phyloP scores from a whole-genome alignment of 108 stramenopile genomes.

The Fragilariopsis cylindrus region DNA sequence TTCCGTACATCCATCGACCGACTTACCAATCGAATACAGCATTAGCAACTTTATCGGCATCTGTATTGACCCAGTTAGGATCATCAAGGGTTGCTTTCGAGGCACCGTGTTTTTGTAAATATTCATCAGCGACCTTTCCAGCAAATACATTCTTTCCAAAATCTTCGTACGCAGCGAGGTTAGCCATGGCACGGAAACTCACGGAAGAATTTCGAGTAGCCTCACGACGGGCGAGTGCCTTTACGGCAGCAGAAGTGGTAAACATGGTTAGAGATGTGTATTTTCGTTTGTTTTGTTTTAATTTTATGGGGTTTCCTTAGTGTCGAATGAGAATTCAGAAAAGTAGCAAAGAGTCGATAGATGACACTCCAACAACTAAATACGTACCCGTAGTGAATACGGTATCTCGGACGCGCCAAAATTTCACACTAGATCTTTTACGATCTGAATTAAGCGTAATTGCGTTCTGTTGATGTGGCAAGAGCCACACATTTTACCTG shows the following conservation, averaged over 20 bases:
- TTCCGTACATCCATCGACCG: no score
- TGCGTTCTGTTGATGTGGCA: no score
- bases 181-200: conserved; percentile 49
- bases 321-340: conserved; percentile 5
- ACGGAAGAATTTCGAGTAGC: conserved; percentile 17
- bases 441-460: no score
- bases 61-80: conserved; percentile 76
- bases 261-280: conserved; percentile 44
- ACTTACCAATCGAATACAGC: conserved; percentile 92
- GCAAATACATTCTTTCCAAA: conserved; percentile 89
- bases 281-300: neutral
- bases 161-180: conserved; percentile 81
- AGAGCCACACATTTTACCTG: no score
- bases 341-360: no score
- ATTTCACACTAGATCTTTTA: no score
- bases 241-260: conserved; percentile 60
- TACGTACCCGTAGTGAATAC: no score
- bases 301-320: neutral
- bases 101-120: conserved; percentile 88
- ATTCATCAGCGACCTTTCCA: conserved; percentile 87
- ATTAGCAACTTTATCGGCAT: conserved; percentile 85
- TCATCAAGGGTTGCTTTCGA: conserved; percentile 71
- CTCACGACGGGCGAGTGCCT: conserved; percentile 53
- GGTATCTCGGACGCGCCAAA: no score
- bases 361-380: no score